phyloP scores from a whole-genome alignment of 2,329 filamentous ascomycete genomes.

The Neocucurbitaria cava region DNA sequence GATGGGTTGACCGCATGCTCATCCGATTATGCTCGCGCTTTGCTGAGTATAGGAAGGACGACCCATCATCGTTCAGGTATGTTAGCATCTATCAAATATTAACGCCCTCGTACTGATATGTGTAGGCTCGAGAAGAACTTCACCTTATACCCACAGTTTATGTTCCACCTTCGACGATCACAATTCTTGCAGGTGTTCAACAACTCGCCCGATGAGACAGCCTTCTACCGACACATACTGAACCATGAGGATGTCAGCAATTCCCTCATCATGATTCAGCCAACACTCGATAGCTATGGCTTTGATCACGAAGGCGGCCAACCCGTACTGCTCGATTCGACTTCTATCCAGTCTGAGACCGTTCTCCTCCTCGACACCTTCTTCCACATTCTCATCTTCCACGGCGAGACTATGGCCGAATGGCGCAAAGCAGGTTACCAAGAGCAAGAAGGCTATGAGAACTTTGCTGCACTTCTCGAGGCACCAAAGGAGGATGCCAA shows the following conservation, averaged over 20 bases:
- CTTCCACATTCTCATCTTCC: constrained; percentile 99
- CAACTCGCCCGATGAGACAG: constrained; percentile 97
- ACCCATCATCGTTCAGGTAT: constrained; percentile 86
- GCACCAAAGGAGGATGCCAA: constrained; percentile 96
- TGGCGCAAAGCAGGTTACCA: constrained; percentile 99
- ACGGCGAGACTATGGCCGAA: constrained; percentile 96
- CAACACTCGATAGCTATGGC: constrained; percentile 94
- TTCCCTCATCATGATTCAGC: constrained; percentile 98
- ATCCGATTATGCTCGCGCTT: constrained; percentile 96
- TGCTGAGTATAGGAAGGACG: constrained; percentile 97
- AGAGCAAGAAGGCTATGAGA: constrained; percentile 97
- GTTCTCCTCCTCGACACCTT: constrained; percentile 96
- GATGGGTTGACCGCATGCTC: constrained; percentile 98
- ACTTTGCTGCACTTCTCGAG: constrained; percentile 86
- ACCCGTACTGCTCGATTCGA: constrained; percentile 94
- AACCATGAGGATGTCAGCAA: constrained; percentile 98
- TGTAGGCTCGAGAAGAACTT: constrained; percentile 85
- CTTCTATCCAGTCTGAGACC: constrained; percentile 92
- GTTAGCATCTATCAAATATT: constrained; percentile 72
- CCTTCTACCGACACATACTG: constrained; percentile 96
- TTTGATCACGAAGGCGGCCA: constrained; percentile 93
- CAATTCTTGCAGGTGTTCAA: constrained; percentile 99
- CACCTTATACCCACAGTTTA: constrained; percentile 97
- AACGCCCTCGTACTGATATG: constrained; percentile 49
- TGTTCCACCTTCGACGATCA: constrained; percentile 97